Conservation (phyloP, 2,329 filamentous ascomycete genomes). For the Fusarium acutatum region DNA sequence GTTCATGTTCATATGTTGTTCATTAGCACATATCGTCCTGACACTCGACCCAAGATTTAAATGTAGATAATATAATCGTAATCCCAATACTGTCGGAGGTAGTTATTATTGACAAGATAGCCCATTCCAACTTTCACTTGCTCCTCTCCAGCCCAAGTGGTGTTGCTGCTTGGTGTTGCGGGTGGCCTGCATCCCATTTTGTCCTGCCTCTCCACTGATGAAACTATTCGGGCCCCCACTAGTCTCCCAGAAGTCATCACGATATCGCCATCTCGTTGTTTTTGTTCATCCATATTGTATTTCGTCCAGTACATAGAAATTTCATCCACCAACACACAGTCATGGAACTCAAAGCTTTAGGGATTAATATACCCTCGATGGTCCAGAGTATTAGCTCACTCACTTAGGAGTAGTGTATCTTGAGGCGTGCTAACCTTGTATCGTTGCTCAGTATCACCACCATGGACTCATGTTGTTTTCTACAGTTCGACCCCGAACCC, state of each 20-base stretch:
- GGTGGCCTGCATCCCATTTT: background rate
- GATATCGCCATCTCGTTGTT: background rate
- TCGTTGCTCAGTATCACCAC: background rate
- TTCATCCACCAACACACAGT: background rate
- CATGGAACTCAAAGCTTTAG: background rate
- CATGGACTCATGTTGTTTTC: constrained; percentile 7
- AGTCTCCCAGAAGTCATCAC: background rate
- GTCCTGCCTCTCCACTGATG: background rate
- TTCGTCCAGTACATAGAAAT: background rate
- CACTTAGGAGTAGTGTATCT: background rate
- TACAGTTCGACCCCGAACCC: background rate
- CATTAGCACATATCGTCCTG: background rate
- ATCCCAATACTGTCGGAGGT: background rate
- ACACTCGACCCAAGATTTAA: background rate
- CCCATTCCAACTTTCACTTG: background rate
- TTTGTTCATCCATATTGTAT: background rate
- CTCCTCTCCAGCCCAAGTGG: background rate
- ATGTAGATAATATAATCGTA: background rate
- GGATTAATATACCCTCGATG: no score
- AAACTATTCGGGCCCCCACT: background rate
- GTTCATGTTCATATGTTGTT: background rate
- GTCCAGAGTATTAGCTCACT: background rate
- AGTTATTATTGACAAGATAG: background rate
- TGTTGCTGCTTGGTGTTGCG: background rate
- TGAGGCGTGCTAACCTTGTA: background rate